Percentiles rank a stretch among this genome's conserved stretches.
Evolutionary conservation across 805 yeast genomes (phyloP).

Genomic region (Starmerella cellae): DNA sequence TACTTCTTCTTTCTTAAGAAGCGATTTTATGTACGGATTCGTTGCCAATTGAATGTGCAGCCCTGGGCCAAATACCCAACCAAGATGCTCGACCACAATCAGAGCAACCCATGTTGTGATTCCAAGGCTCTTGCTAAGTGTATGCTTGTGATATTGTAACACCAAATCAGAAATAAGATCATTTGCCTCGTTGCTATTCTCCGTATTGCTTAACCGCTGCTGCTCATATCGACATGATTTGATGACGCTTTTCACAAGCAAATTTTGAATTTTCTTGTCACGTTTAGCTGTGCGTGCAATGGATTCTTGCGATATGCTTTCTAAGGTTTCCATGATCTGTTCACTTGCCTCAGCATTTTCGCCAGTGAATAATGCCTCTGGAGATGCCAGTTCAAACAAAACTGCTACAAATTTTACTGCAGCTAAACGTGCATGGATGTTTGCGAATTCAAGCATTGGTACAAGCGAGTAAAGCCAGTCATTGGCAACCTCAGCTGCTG

Average conservation of each 20-base stretch:
- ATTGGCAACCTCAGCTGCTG: constrained; percentile 23
- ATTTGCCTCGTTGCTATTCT: not conserved
- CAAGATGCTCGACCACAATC: constrained; percentile 25
- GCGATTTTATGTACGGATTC: constrained; percentile 23
- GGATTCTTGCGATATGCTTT: constrained; percentile 36
- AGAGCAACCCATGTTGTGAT: constrained; percentile 27
- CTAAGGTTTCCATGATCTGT: constrained; percentile 31
- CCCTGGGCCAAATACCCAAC: constrained; percentile 29
- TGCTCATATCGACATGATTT: constrained; percentile 30
- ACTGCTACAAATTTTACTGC: constrained; percentile 45
- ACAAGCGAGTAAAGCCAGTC: constrained; percentile 24
- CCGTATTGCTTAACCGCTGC: constrained; percentile 1
- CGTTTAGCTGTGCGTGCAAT: constrained; percentile 47
- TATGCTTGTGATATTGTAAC: constrained; percentile 14
- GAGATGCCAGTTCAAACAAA: constrained; percentile 37
- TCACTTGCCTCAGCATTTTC: constrained; percentile 25
- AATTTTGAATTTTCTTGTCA: constrained; percentile 46
- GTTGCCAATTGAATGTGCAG: constrained; percentile 28
- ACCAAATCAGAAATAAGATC: constrained; percentile 11
- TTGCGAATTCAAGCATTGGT: constrained; percentile 27
- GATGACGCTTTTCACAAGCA: constrained; percentile 45
- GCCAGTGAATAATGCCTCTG: constrained; percentile 23
- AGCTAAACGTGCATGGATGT: constrained; percentile 40
- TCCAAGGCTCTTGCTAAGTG: constrained; percentile 18
- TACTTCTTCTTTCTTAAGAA: constrained; percentile 16